These are phyloP conservation scores for Fusarium virguliforme DNA, from an alignment of 2,329 filamentous ascomycete species.

Conservation along the genomic window DNA sequence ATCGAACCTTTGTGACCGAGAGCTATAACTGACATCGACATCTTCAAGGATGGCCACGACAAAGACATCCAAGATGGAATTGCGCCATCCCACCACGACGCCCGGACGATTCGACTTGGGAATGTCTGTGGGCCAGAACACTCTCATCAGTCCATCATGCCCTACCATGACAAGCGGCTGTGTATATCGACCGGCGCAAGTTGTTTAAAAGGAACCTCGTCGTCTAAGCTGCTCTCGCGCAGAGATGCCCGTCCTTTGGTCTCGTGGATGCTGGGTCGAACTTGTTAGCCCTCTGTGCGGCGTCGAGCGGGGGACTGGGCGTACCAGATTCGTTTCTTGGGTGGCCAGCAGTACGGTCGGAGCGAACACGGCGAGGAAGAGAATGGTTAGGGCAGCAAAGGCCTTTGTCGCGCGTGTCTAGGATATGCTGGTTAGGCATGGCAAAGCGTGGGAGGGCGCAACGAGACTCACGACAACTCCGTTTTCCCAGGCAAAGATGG, in stretches of 20 bases:
- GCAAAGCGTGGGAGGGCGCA: not conserved
- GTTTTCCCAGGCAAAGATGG: conserved; percentile 98
- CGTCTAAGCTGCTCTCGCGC: conserved; percentile 95
- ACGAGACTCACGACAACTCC: conserved; percentile 85
- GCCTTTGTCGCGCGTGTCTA: conserved; percentile 90
- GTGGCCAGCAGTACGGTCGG: conserved; percentile 88
- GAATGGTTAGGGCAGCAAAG: conserved; percentile 83
- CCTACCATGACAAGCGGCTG: conserved; percentile 73
- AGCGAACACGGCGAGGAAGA: conserved; percentile 88
- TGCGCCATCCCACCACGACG: conserved; percentile 95
- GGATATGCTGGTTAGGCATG: conserved; percentile 20
- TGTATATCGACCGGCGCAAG: conserved; percentile 45
- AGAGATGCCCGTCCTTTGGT: conserved; percentile 85
- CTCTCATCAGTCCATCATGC: conserved; percentile 92
- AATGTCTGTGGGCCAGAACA: conserved; percentile 97
- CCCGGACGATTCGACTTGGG: conserved; percentile 80
- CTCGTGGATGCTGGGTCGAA: conserved; percentile 81
- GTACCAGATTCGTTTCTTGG: conserved; percentile 85
- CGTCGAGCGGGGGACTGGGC: conserved; percentile 49
- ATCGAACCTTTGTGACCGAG: not conserved
- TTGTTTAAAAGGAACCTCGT: conserved; percentile 88
- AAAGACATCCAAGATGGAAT: conserved; percentile 91
- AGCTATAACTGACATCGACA: conserved; percentile 78
- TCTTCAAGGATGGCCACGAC: conserved; percentile 92
- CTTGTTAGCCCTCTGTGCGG: conserved; percentile 43